Conservation (phyloP, 371 early-diverging fungal genomes). For the Smittium culicis region DNA sequence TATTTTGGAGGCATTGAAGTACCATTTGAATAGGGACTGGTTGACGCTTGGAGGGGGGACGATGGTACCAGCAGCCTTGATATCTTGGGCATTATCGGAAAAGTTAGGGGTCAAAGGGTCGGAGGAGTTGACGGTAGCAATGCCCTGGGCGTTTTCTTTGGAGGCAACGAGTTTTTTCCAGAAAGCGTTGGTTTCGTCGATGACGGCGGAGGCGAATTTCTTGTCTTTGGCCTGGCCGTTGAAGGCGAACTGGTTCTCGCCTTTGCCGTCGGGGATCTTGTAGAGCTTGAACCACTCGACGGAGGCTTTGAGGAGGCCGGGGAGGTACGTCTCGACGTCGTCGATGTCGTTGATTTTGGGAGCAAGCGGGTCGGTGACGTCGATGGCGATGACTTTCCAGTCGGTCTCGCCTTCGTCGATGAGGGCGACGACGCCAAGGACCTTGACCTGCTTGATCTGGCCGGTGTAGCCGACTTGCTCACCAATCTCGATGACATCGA, state of each 20-base stretch:
- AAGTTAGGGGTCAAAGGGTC: constrained; percentile 16
- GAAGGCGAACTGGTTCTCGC: constrained; percentile 96
- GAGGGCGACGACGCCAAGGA: constrained; percentile 93
- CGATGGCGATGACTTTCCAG: no score
- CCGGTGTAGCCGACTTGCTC: constrained; percentile 90
- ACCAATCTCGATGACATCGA: no score
- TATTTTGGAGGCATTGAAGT: no score
- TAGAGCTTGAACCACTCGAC: constrained; percentile 98
- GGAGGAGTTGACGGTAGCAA: constrained; percentile 18
- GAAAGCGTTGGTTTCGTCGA: constrained; percentile 86
- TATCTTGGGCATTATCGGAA: constrained; percentile 50
- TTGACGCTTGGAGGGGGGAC: constrained; percentile 46
- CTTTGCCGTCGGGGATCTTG: constrained; percentile 99
- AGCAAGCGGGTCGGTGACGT: no score
- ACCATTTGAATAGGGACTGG: constrained; percentile 88
- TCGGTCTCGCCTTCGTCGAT: constrained; percentile 99
- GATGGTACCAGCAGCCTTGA: constrained; percentile 42
- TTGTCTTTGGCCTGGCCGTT: constrained; percentile 76
- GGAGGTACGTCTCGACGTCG: constrained; percentile 90
- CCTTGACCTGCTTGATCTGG: constrained; percentile 97
- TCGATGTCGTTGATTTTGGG: constrained; percentile 87
- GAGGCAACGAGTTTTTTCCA: constrained; percentile 81
- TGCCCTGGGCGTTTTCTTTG: constrained; percentile 18
- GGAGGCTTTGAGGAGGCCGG: constrained; percentile 89
- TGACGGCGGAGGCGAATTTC: constrained; percentile 78